Evolutionary conservation across 2,329 filamentous ascomycete species (phyloP).

Genomic region (Stromatinia cepivora): DNA sequence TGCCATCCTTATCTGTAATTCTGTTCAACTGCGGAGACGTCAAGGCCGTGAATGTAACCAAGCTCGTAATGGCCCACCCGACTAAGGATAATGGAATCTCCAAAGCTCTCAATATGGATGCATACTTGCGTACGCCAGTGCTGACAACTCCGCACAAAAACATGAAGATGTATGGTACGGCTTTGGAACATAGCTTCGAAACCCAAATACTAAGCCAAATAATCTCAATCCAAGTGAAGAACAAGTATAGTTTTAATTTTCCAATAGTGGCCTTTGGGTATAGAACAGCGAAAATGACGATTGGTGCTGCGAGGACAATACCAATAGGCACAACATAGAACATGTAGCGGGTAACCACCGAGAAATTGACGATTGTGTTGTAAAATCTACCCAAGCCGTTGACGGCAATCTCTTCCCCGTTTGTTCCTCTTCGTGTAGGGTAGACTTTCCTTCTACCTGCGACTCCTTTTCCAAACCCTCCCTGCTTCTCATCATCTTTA

Average conservation of each 20-base stretch:
- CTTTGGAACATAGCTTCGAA: conserved; percentile 63
- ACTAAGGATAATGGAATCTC: conserved; percentile 68
- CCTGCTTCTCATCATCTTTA: conserved; percentile 37
- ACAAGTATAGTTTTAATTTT: conserved; percentile 55
- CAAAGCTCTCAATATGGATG: conserved; percentile 61
- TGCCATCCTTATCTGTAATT: conserved; percentile 4
- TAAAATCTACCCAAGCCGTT: conserved; percentile 68
- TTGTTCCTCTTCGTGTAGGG: conserved; percentile 46
- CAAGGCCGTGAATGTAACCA: conserved; percentile 61
- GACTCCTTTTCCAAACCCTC: conserved; percentile 28
- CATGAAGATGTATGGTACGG: conserved; percentile 63
- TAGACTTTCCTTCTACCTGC: conserved; percentile 51
- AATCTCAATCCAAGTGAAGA: conserved; percentile 70
- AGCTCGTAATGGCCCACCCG: conserved; percentile 65
- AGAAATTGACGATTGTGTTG: conserved; percentile 63
- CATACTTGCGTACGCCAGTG: conserved; percentile 69
- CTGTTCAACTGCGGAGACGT: conserved; percentile 42
- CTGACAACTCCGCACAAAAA: conserved; percentile 69
- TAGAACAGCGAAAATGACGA: conserved; percentile 49
- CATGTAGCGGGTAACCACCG: conserved; percentile 64
- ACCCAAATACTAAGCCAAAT: conserved; percentile 68
- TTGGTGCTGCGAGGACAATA: conserved; percentile 59
- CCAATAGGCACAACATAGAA: conserved; percentile 67
- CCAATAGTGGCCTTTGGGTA: conserved; percentile 34
- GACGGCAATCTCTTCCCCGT: conserved; percentile 55